phyloP scores from a whole-genome alignment of 768 basidiomycete genomes.

The Porphyrellus cyaneotinctus region DNA sequence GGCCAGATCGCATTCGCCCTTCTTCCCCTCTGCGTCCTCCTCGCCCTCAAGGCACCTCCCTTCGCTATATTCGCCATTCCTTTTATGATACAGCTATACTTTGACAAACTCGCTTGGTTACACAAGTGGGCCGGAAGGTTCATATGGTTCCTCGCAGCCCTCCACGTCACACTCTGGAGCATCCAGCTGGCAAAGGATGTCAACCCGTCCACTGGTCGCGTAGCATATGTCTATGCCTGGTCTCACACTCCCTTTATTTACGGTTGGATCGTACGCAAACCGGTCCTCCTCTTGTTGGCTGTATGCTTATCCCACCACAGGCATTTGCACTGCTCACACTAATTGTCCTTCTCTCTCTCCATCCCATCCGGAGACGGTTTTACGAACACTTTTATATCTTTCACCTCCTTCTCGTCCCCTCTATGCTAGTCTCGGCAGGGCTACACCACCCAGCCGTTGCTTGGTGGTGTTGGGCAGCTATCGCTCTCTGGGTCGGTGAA shows the following conservation, averaged over 20 bases:
- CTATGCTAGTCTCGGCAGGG: constrained; percentile 56
- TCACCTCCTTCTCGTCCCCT: constrained; percentile 60
- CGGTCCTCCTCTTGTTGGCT: constrained; percentile 2
- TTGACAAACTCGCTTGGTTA: constrained; percentile 69
- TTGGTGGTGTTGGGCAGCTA: constrained; percentile 66
- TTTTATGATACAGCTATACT: constrained; percentile 58
- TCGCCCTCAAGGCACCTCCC: constrained; percentile 68
- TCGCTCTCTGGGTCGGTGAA: constrained; percentile 61
- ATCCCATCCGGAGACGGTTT: constrained; percentile 46
- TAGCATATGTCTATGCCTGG: constrained; percentile 51
- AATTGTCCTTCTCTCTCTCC: constrained; percentile 48
- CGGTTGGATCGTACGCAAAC: constrained; percentile 49
- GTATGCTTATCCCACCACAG: constrained; percentile 30
- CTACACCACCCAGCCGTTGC: constrained; percentile 64
- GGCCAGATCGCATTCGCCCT: constrained; percentile 72
- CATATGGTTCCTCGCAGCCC: constrained; percentile 56
- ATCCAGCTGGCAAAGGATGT: constrained; percentile 57
- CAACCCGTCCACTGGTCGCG: constrained; percentile 37
- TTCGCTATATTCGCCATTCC: constrained; percentile 68
- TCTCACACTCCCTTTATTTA: constrained; percentile 58
- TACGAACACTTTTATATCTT: constrained; percentile 65
- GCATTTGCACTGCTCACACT: constrained; percentile 53
- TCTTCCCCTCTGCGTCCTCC: constrained; percentile 63
- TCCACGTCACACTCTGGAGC: constrained; percentile 68
- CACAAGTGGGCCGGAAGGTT: constrained; percentile 71